Conservation (phyloP, 768 basidiomycete species). For the Butyriboletus loyo region DNA sequence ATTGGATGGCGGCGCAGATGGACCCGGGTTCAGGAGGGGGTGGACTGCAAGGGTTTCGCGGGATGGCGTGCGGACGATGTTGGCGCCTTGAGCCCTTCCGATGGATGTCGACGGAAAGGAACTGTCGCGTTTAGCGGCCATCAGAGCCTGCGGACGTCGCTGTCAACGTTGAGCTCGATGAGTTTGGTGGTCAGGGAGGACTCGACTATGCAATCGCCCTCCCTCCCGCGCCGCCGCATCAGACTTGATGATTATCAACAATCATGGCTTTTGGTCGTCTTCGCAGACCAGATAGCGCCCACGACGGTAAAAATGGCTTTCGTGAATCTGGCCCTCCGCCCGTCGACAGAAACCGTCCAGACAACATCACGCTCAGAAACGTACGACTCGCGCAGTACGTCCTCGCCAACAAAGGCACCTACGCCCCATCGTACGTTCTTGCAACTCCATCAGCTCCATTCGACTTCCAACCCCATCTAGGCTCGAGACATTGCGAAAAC, state of each 20-base stretch:
- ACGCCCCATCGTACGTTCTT: constrained; percentile 39
- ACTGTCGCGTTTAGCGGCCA: constrained; percentile 36
- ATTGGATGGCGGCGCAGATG: background rate
- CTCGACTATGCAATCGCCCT: background rate
- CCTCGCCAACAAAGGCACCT: constrained; percentile 37
- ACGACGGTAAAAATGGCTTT: constrained; percentile 22
- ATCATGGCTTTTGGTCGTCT: constrained; percentile 5
- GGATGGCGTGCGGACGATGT: constrained; percentile 41
- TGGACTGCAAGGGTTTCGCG: constrained; percentile 61
- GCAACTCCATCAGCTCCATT: background rate
- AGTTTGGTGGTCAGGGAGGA: background rate
- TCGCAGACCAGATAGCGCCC: constrained; percentile 9
- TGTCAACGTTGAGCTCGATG: background rate
- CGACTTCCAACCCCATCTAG: constrained; percentile 2
- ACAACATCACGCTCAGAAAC: constrained; percentile 27
- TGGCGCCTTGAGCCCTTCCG: constrained; percentile 45
- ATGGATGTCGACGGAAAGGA: constrained; percentile 54
- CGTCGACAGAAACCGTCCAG: constrained; percentile 16
- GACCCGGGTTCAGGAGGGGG: constrained; percentile 50
- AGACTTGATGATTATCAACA: background rate
- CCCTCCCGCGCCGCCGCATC: background rate
- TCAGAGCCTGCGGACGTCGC: constrained; percentile 7
- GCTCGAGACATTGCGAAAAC: constrained; percentile 19
- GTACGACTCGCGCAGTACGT: constrained; percentile 39
- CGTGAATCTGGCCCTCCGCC: constrained; percentile 11